Conservation (phyloP, 2,329 filamentous ascomycete species). For the Colletotrichum australisinense region DNA sequence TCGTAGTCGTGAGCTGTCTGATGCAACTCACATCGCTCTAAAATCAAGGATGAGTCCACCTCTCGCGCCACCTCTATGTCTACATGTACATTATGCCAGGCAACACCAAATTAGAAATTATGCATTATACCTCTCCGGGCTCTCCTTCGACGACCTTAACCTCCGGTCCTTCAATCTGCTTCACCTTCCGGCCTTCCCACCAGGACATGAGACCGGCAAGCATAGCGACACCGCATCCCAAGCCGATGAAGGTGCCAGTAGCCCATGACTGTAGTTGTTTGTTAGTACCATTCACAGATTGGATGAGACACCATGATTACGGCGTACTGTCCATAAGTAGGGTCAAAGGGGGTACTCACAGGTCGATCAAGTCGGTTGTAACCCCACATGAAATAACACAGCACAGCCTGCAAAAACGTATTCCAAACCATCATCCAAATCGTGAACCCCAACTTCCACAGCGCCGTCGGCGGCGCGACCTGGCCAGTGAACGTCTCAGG, state of each 20-base stretch:
- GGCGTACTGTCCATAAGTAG: too few relatives aligned
- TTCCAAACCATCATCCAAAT: constrained; percentile 42
- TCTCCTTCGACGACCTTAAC: constrained; percentile 35
- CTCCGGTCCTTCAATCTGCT: constrained; percentile 40
- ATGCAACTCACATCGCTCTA: background rate
- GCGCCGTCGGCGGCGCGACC: constrained; percentile 37
- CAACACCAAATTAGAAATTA: background rate
- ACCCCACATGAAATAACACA: constrained; percentile 41
- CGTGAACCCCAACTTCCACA: constrained; percentile 41
- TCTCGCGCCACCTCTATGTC: background rate
- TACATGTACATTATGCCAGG: background rate
- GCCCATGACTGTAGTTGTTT: constrained; percentile 30
- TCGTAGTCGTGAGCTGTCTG: background rate
- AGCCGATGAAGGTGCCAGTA: constrained; percentile 40
- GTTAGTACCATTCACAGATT: too few relatives aligned
- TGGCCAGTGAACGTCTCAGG: constrained; percentile 37
- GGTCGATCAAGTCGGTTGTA: constrained; percentile 41
- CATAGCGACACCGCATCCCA: constrained; percentile 41
- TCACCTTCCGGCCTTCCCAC: constrained; percentile 42
- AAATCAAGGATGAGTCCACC: background rate
- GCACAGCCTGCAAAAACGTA: constrained; percentile 39
- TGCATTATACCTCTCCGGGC: background rate
- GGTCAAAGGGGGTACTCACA: constrained; percentile 1
- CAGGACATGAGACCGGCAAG: constrained; percentile 41
- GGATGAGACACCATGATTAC: too few relatives aligned